Base-by-base conservation (phyloP, 306 rosid species). In the Dalbergia oliveri region DNA sequence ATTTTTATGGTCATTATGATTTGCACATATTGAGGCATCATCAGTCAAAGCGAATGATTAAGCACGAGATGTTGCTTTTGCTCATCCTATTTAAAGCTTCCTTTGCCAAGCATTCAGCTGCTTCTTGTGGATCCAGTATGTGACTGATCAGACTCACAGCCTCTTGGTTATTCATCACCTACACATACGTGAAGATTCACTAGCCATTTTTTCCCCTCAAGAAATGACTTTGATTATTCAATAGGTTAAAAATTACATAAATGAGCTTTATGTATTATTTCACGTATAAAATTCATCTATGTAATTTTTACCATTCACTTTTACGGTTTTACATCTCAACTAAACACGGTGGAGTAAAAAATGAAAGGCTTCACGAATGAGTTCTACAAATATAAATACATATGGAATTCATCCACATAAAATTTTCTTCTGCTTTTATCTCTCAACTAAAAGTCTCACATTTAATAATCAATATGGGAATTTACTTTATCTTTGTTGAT, bases 161-260 rank as follows among this genome's bases (percentile, higher is more conserved):
- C 87, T 94, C 99, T 83, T 93, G 97, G 39, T 82, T 80, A 84
- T 93, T 87, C 97, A 94, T 88, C 37, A 88, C 97, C 98, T 94
- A 77, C 31, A 21, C 35, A 79, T 15, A 21, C 4, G 60, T 34
- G 63, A 16, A 69, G 43, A 69, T 67, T 84, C 64, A 79, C n/a
- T 43, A 45, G 10, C 66, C 53, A 66, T 50, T 26, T 16, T 16
- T 35, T 26, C 4, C 8, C 14, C 10, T 63, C 56, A 63, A 26
- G 1, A 43, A 34, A 44, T 56, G 3, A 45, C 63, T 57, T 10
- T 26, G 31, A 26, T 26, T 2, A 21, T 26, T 26, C 31, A 26
- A 26, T 26, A 26, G 31, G 3, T 1, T 1, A 1, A 26, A 26
- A 26, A 26, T 26, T 26, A 26, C 3, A 26, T 26, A 26, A 26